Evolutionary conservation across 2,329 filamentous ascomycete species (phyloP).

Genomic region (Claviceps sp.): DNA sequence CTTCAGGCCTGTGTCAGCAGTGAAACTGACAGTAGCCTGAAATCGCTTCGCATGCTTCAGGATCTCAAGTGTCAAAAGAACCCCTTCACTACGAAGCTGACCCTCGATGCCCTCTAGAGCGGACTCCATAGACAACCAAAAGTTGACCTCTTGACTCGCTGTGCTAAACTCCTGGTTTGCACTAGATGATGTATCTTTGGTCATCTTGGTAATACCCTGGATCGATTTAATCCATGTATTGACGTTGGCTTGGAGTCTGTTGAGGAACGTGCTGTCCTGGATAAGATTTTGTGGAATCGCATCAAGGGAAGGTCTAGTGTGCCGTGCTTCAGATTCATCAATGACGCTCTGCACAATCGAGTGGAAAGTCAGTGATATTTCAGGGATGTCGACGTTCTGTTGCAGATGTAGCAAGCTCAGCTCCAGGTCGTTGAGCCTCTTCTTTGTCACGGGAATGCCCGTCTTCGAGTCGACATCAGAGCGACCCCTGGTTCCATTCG

Average conservation of each 20-base stretch:
- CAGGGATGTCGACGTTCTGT: slow-evolving; percentile 96
- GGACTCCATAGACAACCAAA: slow-evolving; percentile 96
- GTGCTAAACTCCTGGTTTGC: slow-evolving; percentile 45
- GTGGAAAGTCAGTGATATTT: slow-evolving; percentile 76
- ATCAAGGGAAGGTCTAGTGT: slow-evolving; percentile 60
- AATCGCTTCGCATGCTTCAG: slow-evolving; percentile 95
- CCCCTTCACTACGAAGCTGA: slow-evolving; percentile 79
- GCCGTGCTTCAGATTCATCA: slow-evolving; percentile 57
- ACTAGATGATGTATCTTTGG: slow-evolving; percentile 61
- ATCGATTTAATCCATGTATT: slow-evolving; percentile 99
- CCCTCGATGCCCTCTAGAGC: slow-evolving; percentile 83
- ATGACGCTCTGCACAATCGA: slow-evolving; percentile 77
- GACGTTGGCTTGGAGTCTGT: slow-evolving; percentile 82
- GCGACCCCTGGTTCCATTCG: slow-evolving; percentile 53
- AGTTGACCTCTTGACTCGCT: slow-evolving; percentile 95
- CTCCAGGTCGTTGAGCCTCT: slow-evolving; percentile 89
- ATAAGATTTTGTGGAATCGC: slow-evolving; percentile 64
- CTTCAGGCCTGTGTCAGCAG: slow-evolving; percentile 87
- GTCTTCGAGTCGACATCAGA: slow-evolving; percentile 84
- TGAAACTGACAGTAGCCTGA: slow-evolving; percentile 93
- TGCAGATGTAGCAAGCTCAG: slow-evolving; percentile 82
- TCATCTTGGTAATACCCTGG: slow-evolving; percentile 88
- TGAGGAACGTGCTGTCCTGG: slow-evolving; percentile 82
- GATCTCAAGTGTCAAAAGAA: slow-evolving; percentile 83
- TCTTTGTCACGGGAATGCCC: slow-evolving; percentile 92